These are phyloP conservation scores for Epichloe sylvatica DNA, from an alignment of 2,329 filamentous ascomycete species.

Conservation along the genomic window DNA sequence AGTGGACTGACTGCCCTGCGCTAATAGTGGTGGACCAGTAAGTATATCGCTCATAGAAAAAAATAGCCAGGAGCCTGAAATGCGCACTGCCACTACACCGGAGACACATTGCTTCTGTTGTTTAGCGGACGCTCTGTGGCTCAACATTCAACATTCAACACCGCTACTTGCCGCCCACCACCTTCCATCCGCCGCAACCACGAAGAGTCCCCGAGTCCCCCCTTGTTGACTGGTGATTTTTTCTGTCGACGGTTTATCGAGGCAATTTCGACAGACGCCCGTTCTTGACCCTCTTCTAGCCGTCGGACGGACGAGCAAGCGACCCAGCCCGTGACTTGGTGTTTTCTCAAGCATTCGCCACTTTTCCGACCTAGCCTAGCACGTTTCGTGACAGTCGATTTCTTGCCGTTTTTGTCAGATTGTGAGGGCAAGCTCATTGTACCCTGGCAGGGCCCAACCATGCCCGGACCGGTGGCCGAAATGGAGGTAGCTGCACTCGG, in stretches of 20 bases:
- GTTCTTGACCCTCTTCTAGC: too few species aligned
- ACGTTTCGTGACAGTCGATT: background rate
- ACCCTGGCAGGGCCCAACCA: background rate
- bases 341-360: background rate
- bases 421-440: background rate
- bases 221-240: background rate
- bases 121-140: background rate
- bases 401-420: background rate
- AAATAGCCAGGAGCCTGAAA: slow-evolving; percentile 1
- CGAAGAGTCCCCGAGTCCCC: background rate
- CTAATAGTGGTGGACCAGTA: background rate
- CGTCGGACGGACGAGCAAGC: background rate
- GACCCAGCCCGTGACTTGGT: background rate
- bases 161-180: background rate
- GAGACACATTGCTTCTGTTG: slow-evolving; percentile 7
- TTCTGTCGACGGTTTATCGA: background rate
- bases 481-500: slow-evolving; percentile 4
- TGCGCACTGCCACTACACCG: background rate
- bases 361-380: background rate
- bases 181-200: background rate
- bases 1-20: too few species aligned
- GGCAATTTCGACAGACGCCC: slow-evolving; percentile 1
- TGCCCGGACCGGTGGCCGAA: slow-evolving; percentile 3
- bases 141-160: background rate
- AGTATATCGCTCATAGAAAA: slow-evolving; percentile 8